These are phyloP conservation scores for Podila clonocystis DNA, from an alignment of 192 early-diverging fungal genomes.

Conservation along the genomic window DNA sequence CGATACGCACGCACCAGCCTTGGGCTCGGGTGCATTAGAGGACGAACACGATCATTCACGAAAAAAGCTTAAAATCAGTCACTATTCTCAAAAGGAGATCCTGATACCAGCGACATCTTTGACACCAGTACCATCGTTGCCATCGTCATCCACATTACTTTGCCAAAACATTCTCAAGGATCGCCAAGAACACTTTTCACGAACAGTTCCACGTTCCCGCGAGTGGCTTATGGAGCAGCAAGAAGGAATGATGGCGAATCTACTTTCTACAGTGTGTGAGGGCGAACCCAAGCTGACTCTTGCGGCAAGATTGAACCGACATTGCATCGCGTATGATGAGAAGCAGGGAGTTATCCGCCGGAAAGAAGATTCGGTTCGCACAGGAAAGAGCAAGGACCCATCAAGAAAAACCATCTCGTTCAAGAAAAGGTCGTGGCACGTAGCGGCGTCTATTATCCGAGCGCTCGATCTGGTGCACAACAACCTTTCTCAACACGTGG, in stretches of 20 bases:
- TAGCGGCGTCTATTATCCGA: background rate
- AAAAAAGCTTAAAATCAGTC: slow-evolving; percentile 3
- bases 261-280: background rate
- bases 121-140: background rate
- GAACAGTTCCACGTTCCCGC: background rate
- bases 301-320: background rate
- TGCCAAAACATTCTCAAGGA: background rate
- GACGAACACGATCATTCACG: background rate
- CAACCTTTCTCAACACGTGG: background rate
- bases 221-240: background rate
- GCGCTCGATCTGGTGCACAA: slow-evolving; percentile 19
- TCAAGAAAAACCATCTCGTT: background rate
- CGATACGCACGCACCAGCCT: background rate
- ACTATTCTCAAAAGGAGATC: background rate
- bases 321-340: slow-evolving; percentile 19
- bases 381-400: background rate
- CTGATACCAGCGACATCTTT: background rate
- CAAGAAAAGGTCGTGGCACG: background rate
- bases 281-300: slow-evolving; percentile 4
- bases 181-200: background rate
- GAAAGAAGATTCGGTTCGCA: background rate
- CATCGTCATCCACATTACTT: background rate
- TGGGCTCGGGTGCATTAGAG: slow-evolving; percentile 1
- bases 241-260: background rate
- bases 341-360: slow-evolving; percentile 20